A percentile compares a stretch with the other conserved stretches of the same genome.
These are phyloP conservation scores for Mortierella sp. DNA, from an alignment of 371 early-diverging fungal species.

Conservation along the genomic window DNA sequence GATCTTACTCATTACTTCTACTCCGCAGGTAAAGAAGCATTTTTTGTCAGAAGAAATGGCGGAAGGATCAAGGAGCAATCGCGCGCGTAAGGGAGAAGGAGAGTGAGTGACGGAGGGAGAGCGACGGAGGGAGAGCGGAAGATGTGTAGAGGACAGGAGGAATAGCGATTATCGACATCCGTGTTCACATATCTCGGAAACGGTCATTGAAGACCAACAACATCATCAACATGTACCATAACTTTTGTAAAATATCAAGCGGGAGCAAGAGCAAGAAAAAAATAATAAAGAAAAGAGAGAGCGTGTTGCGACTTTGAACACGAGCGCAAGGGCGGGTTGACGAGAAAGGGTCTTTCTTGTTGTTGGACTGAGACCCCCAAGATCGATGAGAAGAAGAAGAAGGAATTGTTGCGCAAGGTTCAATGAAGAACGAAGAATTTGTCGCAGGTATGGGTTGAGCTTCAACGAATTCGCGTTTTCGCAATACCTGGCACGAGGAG, in stretches of 20 bases:
- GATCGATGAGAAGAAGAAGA: background rate
- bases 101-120: background rate
- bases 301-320: background rate
- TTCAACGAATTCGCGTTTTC: background rate
- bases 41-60: background rate
- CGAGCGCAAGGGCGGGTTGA: background rate
- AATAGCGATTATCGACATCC: background rate
- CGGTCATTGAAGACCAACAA: background rate
- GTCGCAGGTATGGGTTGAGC: background rate
- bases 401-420: background rate
- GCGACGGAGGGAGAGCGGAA: background rate
- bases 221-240: constrained; percentile 3
- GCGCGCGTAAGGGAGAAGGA: background rate
- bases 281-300: background rate
- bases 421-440: background rate
- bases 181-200: background rate
- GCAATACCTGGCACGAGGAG: background rate
- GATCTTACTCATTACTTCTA: background rate
- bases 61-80: background rate
- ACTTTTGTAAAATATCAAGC: background rate
- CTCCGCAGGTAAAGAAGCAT: background rate
- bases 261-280: background rate
- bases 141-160: background rate
- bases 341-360: background rate
- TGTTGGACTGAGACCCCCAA: background rate